Base-by-base conservation (phyloP, 768 basidiomycete genomes). In the Collybia nuda region DNA sequence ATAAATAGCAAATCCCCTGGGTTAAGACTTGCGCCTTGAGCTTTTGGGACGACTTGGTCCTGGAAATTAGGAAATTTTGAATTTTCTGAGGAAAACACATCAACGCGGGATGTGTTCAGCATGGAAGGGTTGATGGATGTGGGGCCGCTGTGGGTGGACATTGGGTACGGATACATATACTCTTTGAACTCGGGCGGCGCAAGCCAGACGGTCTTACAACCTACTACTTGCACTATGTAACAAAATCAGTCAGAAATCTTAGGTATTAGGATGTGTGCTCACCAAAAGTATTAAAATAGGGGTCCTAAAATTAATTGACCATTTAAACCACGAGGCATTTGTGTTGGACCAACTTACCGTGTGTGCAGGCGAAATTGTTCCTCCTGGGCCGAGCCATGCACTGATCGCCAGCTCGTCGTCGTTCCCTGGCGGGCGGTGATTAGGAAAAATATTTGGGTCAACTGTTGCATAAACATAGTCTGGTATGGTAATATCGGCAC, bases 211-310 rank as follows among this genome's bases (percentile, higher is more conserved):
- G 85, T 89, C 71, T 98, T 98, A 23, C 74, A 68, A 22, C 97
- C 96, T 12, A 90, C 85, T 5, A 97, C 79, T 73, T 98, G 97
- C 0, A 86, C 93, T 94, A 57, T 5, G 43, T 9, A 47, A 21
- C 42, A 45, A 53, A 40, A 52, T 45, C 21, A 59, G 51, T 26
- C 44, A 46, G 55, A 23, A 29, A 22, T 41, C 37, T 11, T 5
- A 14, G 32, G 7, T 11, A 11, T 32, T 32, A 32, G 32, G 53
- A 35, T 2, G 6, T 26, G 44, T 47, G 52, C 40, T 38, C 26
- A 93, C 93, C 84, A 65, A 91, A 98, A 54, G 88, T 78, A 65
- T 99, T 99, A 71, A 82, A 91, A 68, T 86, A 97, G 2, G 95
- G 95, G 62, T 99, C 96, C 93, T 96, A 51, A 29, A 40, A 48